Evolutionary conservation across 1,284 basidiomycete species (phyloP), one percentile per base, ranked within the genome.

Genomic region (Naganishia sp.): DNA sequence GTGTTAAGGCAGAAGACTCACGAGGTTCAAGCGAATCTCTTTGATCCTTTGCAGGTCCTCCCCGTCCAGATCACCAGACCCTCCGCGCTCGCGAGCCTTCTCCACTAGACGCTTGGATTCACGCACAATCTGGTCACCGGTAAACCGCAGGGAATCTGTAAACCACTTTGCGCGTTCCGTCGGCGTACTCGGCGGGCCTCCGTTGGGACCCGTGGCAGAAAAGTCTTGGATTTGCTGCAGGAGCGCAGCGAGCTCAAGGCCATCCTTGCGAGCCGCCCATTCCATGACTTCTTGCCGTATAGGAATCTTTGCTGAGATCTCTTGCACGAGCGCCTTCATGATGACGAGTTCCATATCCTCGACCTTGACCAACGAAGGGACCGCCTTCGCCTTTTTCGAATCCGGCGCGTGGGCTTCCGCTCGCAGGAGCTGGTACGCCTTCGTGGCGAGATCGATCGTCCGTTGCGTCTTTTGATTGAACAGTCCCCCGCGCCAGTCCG

Each of bases 161-260:
- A 65, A 68, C 67, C 67, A 68, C 17, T 43, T 64, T 17, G 57
- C 63, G 23, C 63, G 49, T 2, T 56, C 64, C 9, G 58, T 51
- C 6, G 64, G 58, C 15, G 57, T 41, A 5, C 35, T 47, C n/a
- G 67, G 67, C 15, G 67, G 67, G 31, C 52, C 58, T n/a, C 58
- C 51, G 28, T 28, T 25, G 6, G 62, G 52, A 18, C 61, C 53
- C 3, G 64, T 61, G 13, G 53, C 54, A 2, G 56, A 47, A 50
- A 66, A 68, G 39, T 68, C 67, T n/a, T 60, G 43, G 17, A 53
- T 17, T 11, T 46, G 49, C 17, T 66, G 57, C 31, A 68, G 47
- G 2, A 68, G 55, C 15, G 64, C 65, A 4, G 64, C 67, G 6
- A 68, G 55, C 39, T 68, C 67, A 0, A 68, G 52, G 23, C 67